Evolutionary conservation across 805 yeast genomes (phyloP).

Genomic region (Zygosaccharomyces kombuchaensis): DNA sequence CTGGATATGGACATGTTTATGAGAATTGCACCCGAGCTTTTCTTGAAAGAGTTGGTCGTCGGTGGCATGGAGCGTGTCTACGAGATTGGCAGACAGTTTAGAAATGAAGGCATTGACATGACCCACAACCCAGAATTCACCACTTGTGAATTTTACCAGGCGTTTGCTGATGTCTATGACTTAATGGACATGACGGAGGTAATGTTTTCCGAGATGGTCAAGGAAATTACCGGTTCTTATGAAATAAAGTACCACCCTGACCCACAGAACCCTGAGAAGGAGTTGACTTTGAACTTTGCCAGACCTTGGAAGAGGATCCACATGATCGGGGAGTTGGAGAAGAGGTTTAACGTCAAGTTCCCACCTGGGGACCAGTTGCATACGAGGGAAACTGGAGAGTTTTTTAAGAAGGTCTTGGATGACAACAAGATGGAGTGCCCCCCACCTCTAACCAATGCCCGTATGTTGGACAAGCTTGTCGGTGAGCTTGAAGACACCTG

Average conservation of each 20-base stretch:
- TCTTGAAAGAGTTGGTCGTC: conserved; percentile 91
- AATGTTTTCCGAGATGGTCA: conserved; percentile 95
- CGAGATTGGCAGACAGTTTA: conserved; percentile 97
- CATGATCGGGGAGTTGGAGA: conserved; percentile 95
- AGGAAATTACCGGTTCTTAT: conserved; percentile 88
- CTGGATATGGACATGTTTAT: conserved; percentile 92
- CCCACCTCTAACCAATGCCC: conserved; percentile 90
- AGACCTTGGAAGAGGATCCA: conserved; percentile 99
- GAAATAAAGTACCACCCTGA: conserved; percentile 86
- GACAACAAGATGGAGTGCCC: conserved; percentile 84
- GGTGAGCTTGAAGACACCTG: conserved; percentile 94
- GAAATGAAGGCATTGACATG: conserved; percentile 98
- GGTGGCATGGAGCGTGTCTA: conserved; percentile 98
- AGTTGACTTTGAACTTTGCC: conserved; percentile 73
- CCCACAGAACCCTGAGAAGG: conserved; percentile 86
- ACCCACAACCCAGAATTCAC: conserved; percentile 99
- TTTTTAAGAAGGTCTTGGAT: conserved; percentile 73
- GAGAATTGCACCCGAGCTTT: conserved; percentile 98
- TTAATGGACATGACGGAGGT: conserved; percentile 89
- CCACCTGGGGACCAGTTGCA: conserved; percentile 95
- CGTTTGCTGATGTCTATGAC: conserved; percentile 95
- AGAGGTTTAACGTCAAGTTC: conserved; percentile 77
- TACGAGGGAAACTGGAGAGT: conserved; percentile 87
- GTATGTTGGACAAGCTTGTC: conserved; percentile 97
- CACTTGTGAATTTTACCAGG: conserved; percentile 97